These are phyloP conservation scores for Phaeodactylum tricornutum DNA, from an alignment of 108 stramenopile genomes.

Conservation along the genomic window DNA sequence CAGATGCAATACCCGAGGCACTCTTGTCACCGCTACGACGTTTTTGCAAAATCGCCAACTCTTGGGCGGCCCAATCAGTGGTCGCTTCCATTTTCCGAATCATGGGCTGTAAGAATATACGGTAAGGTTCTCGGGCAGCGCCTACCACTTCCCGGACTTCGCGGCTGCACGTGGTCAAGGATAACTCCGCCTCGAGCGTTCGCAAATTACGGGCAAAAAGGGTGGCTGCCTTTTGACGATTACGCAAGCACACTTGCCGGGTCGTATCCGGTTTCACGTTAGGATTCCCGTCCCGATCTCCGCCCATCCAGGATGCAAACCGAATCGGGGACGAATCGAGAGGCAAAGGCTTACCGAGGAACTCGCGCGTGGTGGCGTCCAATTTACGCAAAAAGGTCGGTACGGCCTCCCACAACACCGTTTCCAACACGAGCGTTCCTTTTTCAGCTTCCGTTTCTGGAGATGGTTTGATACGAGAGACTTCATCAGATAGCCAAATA, in stretches of 20 bases:
- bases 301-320: conserved; percentile 98
- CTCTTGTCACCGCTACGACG: neutral
- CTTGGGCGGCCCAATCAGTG: conserved; percentile 47
- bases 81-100: conserved; percentile 47
- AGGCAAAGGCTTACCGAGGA: conserved; percentile 63
- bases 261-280: conserved; percentile 92
- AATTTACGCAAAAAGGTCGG: conserved; percentile 85
- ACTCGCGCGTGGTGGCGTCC: conserved; percentile 59
- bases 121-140: conserved; percentile 57
- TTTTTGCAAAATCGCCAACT: conserved; percentile 25
- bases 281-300: conserved; percentile 96
- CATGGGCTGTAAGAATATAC: conserved; percentile 50
- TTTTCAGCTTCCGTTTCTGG: conserved; percentile 86
- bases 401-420: conserved; percentile 91
- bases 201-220: conserved; percentile 65
- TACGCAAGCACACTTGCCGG: conserved; percentile 66
- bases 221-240: conserved; percentile 77
- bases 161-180: conserved; percentile 27
- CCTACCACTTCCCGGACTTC: conserved; percentile 49
- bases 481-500: conserved; percentile 84
- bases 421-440: conserved; percentile 89
- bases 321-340: conserved; percentile 72
- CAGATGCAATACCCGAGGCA: neutral
- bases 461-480: conserved; percentile 86
- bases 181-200: conserved; percentile 41